Evolutionary conservation across 352 stramenopile species (phyloP), one percentile per base, ranked within the genome.

Genomic region (Phytophthora cryptogea): DNA sequence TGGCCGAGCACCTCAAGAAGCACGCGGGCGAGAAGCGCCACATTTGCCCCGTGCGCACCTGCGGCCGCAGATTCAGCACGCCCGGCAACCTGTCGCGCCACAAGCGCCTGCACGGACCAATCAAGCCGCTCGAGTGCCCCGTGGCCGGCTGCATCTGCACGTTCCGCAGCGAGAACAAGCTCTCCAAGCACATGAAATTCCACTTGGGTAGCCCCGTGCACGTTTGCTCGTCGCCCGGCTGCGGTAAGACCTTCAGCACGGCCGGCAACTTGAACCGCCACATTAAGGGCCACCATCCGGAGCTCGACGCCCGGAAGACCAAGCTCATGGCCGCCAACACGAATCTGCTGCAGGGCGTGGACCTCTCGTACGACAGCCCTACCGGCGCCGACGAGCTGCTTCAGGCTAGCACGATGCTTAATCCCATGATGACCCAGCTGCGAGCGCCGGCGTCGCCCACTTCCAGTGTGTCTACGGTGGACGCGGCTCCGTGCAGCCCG

Each of bases 101-200:
- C 62, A 85, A 85, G 62, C 76, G 74, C 9, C 71, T 83, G 40
- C 78, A 88, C 50, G 78, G 74, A 0, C 72, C 70, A 27, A 70
- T 84, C 51, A 76, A 73, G 42, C 73, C 75, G 26, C 71, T 82
- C 23, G 61, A 74, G 36, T 88, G 78, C 41, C 72, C 78, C 20
- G 73, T 83, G 4, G 48, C 49, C 0, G 65, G 65, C 44, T 88
- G 78, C 54, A 77, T 70, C 52, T 83, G 78, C 49, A 70, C 65
- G 10, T 88, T 88, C 48, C 66, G 63, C 47, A 86, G 63, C 46
- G 73, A 84, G 50, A 74, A 79, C 63, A 85, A 86, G 46, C 73
- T 88, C 9, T 78, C 73, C 50, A 80, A 80, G 56, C 78, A 88
- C 70, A 82, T 85, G 73, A 80, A 86, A 57, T 84, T 80, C 51